Evolutionary conservation across 75 land plant genomes (phyloP).

Genomic region (Picea glauca): DNA sequence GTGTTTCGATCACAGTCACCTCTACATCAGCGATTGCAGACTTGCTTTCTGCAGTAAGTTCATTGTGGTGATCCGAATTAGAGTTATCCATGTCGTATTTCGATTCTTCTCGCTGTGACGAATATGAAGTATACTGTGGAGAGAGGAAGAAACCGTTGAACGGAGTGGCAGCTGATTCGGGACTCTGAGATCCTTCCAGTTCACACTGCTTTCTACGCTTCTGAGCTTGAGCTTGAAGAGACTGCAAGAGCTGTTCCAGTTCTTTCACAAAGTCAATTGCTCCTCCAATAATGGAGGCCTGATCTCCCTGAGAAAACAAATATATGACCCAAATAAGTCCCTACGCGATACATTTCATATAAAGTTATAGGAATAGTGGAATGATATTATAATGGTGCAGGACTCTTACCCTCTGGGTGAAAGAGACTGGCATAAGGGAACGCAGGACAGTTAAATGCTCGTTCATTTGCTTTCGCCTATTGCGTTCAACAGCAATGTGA

Average conservation of each 20-base stretch:
- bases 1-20: conserved; percentile 45
- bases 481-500: conserved; percentile 90
- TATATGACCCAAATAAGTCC: background rate
- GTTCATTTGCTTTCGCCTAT: conserved; percentile 85
- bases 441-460: conserved; percentile 80
- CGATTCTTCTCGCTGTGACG: conserved; percentile 14
- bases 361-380: too few species aligned
- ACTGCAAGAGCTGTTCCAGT: conserved; percentile 61
- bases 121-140: conserved; percentile 44
- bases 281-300: conserved; percentile 79
- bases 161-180: conserved; percentile 13
- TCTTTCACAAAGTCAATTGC: conserved; percentile 81
- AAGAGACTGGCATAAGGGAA: conserved; percentile 80
- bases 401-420: conserved; percentile 58
- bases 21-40: conserved; percentile 45
- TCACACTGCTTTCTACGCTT: conserved; percentile 23
- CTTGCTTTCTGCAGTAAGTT: conserved; percentile 5
- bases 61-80: background rate
- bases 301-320: conserved; percentile 48
- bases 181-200: background rate
- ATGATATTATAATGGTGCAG: too few species aligned
- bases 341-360: too few species aligned
- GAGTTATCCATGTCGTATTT: background rate
- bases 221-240: conserved; percentile 38
- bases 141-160: conserved; percentile 44